These are phyloP conservation scores for Camillea tinctor DNA, from an alignment of 2,329 filamentous ascomycete genomes.

Conservation along the genomic window DNA sequence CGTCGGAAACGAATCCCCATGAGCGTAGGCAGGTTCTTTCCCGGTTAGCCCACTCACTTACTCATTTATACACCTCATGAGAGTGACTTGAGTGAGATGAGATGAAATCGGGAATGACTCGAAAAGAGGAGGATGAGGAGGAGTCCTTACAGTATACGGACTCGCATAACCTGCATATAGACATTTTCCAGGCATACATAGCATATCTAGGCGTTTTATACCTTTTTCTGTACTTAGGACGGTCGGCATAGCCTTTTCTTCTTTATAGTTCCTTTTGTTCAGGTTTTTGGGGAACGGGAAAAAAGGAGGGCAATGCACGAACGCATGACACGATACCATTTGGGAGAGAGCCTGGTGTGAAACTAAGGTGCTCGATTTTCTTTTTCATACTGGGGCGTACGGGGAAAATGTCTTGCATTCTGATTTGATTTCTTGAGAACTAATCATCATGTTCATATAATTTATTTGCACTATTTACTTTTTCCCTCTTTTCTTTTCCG, in stretches of 20 bases:
- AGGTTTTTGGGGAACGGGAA: background rate
- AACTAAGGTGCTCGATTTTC: background rate
- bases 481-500: too few relatives aligned
- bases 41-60: too few relatives aligned
- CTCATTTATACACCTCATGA: background rate
- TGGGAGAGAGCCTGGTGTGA: background rate
- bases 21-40: too few relatives aligned
- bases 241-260: background rate
- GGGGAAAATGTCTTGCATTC: too few relatives aligned
- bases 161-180: background rate
- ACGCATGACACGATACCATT: background rate
- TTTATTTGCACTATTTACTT: too few relatives aligned
- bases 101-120: background rate
- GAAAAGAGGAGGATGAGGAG: background rate
- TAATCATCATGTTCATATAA: too few relatives aligned
- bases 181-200: background rate
- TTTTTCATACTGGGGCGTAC: background rate
- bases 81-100: background rate
- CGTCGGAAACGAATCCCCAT: background rate
- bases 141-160: background rate
- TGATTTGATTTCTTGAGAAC: too few relatives aligned
- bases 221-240: background rate
- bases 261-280: background rate
- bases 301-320: background rate
- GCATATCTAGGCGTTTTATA: background rate